Conservation (phyloP, 2,329 filamentous ascomycete species). For the Coleophoma crateriformis region DNA sequence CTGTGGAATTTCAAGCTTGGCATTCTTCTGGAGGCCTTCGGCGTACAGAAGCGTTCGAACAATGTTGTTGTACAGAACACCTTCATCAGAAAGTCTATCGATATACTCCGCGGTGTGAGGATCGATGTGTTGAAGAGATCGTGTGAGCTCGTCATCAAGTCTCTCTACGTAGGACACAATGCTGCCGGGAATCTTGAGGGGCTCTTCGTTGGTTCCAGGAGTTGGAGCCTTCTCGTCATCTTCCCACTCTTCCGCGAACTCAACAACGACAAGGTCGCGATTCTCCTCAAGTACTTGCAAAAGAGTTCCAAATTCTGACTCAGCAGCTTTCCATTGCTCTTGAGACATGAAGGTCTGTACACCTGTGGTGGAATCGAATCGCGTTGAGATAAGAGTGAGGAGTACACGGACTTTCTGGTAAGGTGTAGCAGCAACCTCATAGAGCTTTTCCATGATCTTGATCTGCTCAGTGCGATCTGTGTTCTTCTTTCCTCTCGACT, state of each 20-base stretch:
- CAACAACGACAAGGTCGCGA: conserved; percentile 77
- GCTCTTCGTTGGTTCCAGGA: conserved; percentile 67
- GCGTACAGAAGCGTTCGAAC: conserved; percentile 85
- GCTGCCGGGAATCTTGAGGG: conserved; percentile 82
- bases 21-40: conserved; percentile 69
- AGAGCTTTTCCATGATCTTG: conserved; percentile 91
- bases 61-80: conserved; percentile 84
- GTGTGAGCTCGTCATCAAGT: conserved; percentile 92
- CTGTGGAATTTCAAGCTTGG: conserved; percentile 68
- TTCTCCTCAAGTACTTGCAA: conserved; percentile 75
- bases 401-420: conserved; percentile 95
- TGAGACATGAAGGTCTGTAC: conserved; percentile 79
- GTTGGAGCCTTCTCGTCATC: conserved; percentile 91
- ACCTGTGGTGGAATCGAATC: conserved; percentile 86
- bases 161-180: conserved; percentile 92
- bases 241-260: conserved; percentile 96
- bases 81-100: conserved; percentile 88
- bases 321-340: conserved; percentile 94
- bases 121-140: conserved; percentile 95
- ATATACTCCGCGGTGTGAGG: conserved; percentile 99
- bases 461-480: conserved; percentile 94
- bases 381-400: conserved; percentile 83
- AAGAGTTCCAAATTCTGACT: conserved; percentile 76
- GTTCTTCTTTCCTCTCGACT: conserved; percentile 98
- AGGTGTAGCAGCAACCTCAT: conserved; percentile 81